Base-by-base conservation (phyloP, 1,139 yeast genomes). In the Geotrichum reessii region DNA sequence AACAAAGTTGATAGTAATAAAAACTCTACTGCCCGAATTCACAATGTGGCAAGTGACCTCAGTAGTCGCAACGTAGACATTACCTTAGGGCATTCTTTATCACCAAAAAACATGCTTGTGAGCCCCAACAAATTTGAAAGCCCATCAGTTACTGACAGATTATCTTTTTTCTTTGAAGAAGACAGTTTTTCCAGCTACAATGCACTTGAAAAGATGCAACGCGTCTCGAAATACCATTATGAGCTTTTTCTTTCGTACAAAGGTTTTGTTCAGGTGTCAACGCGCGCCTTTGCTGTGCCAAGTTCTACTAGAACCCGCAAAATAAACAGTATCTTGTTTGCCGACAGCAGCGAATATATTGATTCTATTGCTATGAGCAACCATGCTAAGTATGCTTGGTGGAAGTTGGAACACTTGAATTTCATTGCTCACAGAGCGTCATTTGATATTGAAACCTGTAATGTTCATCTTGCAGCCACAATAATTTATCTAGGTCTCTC, bases 401-500 rank as follows among this genome's bases (percentile, higher is more conserved):
- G 27, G 14, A 53, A 55, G 11, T 61, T 63, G 5, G 62, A 58
- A 14, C 64, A 61, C 11, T 59, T 72, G 21, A 58, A 61, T 50
- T 52, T 59, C 44, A 64, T 74, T 42, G 64, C 78, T n/a, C 81
- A 78, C 63, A 64, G 71, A 17, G 71, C 78, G 6, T 73, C 80
- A 1, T 78, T 76, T 61, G 68, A 72, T 57, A 71, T 76, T 4
- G 69, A 73, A 50, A 61, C 62, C 14, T 62, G 67, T 22, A 67
- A 73, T 57, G 65, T 72, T 0, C 66, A 70, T 37, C 64, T 78
- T 49, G 61, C 78, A 49, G 72, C 74, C 3, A 69, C 73, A 4
- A 64, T 77, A 63, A 67, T 73, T 25, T 64, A 72, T 14, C 62
- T 77, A 27, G 81, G 81, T 3, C 71, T 76, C 75, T 69, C 75